Evolutionary conservation across 108 stramenopile species (phyloP).

Genomic region (Fragilaria radians): DNA sequence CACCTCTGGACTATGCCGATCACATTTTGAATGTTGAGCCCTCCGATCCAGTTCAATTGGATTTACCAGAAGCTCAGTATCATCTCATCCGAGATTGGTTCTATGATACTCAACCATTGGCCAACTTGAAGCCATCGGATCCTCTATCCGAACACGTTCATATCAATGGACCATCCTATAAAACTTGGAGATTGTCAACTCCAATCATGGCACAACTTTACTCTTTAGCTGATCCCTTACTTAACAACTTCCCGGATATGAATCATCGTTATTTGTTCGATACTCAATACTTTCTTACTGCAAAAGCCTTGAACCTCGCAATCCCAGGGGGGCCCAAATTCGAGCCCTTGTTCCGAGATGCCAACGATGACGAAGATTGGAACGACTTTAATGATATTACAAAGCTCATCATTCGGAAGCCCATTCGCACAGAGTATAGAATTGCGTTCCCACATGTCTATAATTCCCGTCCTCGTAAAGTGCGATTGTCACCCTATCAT

Average conservation of each 20-base stretch:
- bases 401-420: constrained; percentile 96
- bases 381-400: constrained; percentile 99
- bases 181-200: constrained; percentile 89
- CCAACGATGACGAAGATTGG: constrained; percentile 98
- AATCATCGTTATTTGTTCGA: constrained; percentile 94
- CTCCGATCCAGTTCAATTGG: constrained; percentile 57
- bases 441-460: constrained; percentile 97
- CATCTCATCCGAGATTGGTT: constrained; percentile 74
- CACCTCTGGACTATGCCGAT: constrained; percentile 98
- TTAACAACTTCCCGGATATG: constrained; percentile 82
- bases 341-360: constrained; percentile 96
- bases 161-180: constrained; percentile 93
- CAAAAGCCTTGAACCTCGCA: constrained; percentile 96
- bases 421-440: constrained; percentile 96
- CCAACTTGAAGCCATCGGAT: constrained; percentile 31
- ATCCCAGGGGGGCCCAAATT: constrained; percentile 99
- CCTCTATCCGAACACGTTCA: constrained; percentile 64
- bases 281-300: constrained; percentile 92
- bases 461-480: constrained; percentile 95
- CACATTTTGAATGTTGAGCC: constrained; percentile 98
- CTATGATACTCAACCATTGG: constrained; percentile 68
- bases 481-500: constrained; percentile 84
- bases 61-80: constrained; percentile 47
- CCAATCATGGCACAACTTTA: constrained; percentile 92
- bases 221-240: constrained; percentile 89